Evolutionary conservation across 495 filamentous ascomycete genomes (phyloP).

Genomic region (Xylaria longipes): DNA sequence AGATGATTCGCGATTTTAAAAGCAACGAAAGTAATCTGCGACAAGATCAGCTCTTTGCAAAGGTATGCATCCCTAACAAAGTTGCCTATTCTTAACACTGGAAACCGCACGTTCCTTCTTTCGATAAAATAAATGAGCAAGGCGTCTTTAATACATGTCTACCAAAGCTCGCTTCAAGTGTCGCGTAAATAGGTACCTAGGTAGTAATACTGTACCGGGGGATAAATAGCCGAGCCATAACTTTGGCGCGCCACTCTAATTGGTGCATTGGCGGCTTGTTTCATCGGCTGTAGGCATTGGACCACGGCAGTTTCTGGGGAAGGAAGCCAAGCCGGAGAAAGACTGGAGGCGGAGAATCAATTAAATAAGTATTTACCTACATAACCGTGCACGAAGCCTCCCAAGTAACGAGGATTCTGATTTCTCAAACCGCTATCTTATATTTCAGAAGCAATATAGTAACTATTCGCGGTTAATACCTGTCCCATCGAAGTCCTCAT

Average conservation of each 20-base stretch:
- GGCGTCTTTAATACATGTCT: conserved; percentile 6
- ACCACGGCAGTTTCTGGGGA: conserved; percentile 38
- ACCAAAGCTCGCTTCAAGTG: not conserved
- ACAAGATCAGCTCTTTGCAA: not conserved
- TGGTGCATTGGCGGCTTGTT: not conserved
- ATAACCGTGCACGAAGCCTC: not conserved
- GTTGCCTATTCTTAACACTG: not conserved
- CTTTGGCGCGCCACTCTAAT: conserved; percentile 2
- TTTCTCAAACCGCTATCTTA: not conserved
- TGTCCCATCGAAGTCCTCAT: not conserved
- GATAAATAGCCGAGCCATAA: conserved; percentile 23
- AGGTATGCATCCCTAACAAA: not conserved
- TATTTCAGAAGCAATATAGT: not conserved
- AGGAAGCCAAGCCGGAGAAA: conserved; percentile 6
- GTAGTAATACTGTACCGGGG: not conserved
- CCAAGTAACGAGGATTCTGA: not conserved
- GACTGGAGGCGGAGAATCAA: not conserved
- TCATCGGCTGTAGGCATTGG: conserved; percentile 22
- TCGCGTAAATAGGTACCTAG: not conserved
- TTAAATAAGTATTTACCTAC: not conserved
- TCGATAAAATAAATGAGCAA: not conserved
- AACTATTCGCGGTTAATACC: not conserved
- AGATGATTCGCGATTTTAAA: not conserved
- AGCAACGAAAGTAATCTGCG: not conserved
- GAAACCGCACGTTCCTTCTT: not conserved